These are phyloP conservation scores for Ocimum tenuiflorum DNA, from an alignment of 257 asterid genomes.

Conservation along the genomic window DNA sequence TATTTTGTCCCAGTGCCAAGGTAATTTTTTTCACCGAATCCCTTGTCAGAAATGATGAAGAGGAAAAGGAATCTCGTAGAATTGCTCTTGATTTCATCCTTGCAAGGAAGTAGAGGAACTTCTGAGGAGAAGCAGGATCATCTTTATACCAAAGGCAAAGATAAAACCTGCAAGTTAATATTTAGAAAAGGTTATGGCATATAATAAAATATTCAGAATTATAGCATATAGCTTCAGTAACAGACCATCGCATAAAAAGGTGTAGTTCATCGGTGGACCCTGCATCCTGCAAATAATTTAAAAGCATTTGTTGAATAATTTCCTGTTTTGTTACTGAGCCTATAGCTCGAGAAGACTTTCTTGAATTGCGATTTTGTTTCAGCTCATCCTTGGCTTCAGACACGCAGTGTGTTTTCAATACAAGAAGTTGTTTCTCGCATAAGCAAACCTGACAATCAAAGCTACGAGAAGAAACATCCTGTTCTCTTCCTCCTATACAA, in stretches of 20 bases:
- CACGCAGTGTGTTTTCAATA: constrained; percentile 52
- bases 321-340: constrained; percentile 53
- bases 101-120: constrained; percentile 50
- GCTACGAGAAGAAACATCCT: constrained; percentile 46
- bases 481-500: constrained; percentile 70
- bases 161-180: constrained; percentile 73
- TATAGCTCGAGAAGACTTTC: constrained; percentile 42
- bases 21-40: constrained; percentile 69
- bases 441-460: constrained; percentile 61
- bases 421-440: constrained; percentile 69
- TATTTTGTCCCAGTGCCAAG: constrained; percentile 81
- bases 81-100: constrained; percentile 72
- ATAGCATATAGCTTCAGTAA: constrained; percentile 21
- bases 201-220: constrained; percentile 8
- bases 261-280: constrained; percentile 61
- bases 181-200: constrained; percentile 14
- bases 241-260: constrained; percentile 79
- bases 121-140: constrained; percentile 70
- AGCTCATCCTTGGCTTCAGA: constrained; percentile 48
- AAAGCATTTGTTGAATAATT: constrained; percentile 87
- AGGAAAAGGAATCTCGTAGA: constrained; percentile 51
- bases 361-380: constrained; percentile 33
- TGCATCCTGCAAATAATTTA: constrained; percentile 78
- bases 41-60: constrained; percentile 56
- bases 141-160: constrained; percentile 96